A percentile compares a stretch with the other conserved stretches of the same genome.
These are phyloP conservation scores for Isatis tinctoria DNA, from an alignment of 345 rosid genomes.

Conservation along the genomic window DNA sequence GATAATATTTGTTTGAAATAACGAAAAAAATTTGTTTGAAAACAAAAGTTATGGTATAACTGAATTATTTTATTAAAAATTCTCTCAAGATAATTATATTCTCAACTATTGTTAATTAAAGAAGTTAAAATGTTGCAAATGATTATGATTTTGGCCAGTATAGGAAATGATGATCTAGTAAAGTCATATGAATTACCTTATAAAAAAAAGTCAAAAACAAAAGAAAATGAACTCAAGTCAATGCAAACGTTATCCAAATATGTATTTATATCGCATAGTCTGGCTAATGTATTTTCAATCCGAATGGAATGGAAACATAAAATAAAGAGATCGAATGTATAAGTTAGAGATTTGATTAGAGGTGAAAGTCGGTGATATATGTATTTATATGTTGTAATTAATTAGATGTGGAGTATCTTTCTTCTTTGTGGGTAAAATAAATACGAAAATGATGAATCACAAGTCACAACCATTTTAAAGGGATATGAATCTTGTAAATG, in stretches of 20 bases:
- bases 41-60: no score
- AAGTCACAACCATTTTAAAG: constrained; percentile 9
- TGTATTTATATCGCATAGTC: background rate
- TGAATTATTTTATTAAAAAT: background rate
- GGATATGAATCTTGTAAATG: constrained; percentile 8
- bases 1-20: no score
- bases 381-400: background rate
- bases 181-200: constrained; percentile 16
- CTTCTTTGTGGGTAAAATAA: no score
- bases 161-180: constrained; percentile 20
- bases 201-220: constrained; percentile 5
- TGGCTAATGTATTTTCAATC: background rate
- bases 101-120: constrained; percentile 17
- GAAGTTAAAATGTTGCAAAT: constrained; percentile 12
- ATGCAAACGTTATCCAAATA: background rate
- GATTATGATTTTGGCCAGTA: constrained; percentile 14
- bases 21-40: no score
- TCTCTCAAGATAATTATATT: background rate
- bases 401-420: no score
- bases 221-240: background rate
- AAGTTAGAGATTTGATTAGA: background rate
- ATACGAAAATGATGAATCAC: background rate
- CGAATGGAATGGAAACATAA: background rate
- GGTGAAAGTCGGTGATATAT: background rate
- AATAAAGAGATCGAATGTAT: background rate